Conservation (phyloP, 129 eudicot genomes). For the Artemisia annua region DNA sequence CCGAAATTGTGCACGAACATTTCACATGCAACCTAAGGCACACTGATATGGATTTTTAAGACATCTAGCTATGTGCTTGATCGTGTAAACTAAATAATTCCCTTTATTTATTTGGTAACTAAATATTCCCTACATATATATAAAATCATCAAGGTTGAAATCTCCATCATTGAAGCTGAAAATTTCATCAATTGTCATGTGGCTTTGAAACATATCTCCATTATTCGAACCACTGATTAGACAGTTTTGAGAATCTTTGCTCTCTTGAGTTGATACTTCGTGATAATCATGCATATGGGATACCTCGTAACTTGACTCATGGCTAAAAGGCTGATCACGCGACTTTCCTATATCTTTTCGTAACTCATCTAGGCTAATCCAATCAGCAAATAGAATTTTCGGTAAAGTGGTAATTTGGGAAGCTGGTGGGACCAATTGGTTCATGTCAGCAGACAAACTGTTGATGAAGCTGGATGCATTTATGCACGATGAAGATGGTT, state of each 20-base stretch:
- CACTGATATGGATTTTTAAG: no score
- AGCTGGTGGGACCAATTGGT: constrained; percentile 9
- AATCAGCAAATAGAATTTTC: constrained; percentile 48
- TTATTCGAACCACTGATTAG: constrained; percentile 1
- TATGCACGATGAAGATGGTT: constrained; percentile 16
- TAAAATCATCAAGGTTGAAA: constrained; percentile 13
- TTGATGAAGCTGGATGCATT: constrained; percentile 7
- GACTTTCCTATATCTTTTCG: constrained; percentile 14
- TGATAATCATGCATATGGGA: not conserved
- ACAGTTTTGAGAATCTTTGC: constrained; percentile 4
- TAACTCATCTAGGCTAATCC: constrained; percentile 45
- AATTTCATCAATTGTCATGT: constrained; percentile 18
- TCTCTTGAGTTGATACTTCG: not conserved
- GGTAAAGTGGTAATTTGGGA: constrained; percentile 30
- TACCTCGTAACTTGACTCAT: not conserved
- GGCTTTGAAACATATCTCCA: not conserved
- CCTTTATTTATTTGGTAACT: no score
- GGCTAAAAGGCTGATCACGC: constrained; percentile 6
- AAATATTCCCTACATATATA: constrained; percentile 14
- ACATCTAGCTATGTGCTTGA: no score
- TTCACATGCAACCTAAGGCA: no score
- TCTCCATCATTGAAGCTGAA: constrained; percentile 20
- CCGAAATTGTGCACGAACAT: no score
- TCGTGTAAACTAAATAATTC: no score
- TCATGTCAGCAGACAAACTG: not conserved